Conservation (phyloP, 23 red algal genomes). For the Chondrus crispus region DNA sequence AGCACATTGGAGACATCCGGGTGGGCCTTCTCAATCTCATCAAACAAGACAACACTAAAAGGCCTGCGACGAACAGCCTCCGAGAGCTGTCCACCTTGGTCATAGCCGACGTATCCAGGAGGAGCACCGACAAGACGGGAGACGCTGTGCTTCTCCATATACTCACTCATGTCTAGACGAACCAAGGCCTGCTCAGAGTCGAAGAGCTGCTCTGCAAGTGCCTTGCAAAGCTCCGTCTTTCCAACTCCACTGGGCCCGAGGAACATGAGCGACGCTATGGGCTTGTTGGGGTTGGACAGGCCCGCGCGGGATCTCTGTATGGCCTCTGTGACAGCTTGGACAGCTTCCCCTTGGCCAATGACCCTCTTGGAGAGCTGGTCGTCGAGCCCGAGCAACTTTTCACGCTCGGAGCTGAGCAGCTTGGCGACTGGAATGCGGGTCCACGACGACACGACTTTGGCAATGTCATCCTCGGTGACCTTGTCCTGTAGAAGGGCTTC, state of each 20-base stretch:
- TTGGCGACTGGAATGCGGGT: conserved; percentile 95
- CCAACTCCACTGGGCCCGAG: conserved; percentile 93
- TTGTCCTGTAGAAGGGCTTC: conserved; percentile 82
- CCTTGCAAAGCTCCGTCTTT: conserved; percentile 97
- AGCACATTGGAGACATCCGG: conserved; percentile 98
- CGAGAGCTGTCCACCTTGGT: conserved; percentile 94
- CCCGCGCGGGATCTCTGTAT: conserved; percentile 94
- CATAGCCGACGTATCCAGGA: conserved; percentile 98
- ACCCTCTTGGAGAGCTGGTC: conserved; percentile 78
- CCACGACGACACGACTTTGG: conserved; percentile 89
- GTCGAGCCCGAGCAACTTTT: conserved; percentile 84
- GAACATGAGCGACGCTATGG: conserved; percentile 92
- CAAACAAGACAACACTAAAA: conserved; percentile 96
- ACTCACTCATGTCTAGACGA: conserved; percentile 98
- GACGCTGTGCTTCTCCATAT: conserved; percentile 90
- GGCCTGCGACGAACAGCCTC: conserved; percentile 94
- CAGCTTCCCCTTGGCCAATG: conserved; percentile 88
- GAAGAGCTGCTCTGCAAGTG: conserved; percentile 91
- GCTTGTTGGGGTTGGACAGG: conserved; percentile 83
- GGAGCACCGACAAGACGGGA: conserved; percentile 92
- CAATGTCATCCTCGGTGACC: conserved; percentile 98
- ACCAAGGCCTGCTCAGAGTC: conserved; percentile 89
- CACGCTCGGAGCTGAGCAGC: conserved; percentile 81
- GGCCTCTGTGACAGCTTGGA: conserved; percentile 91
- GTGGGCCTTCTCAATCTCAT: conserved; percentile 99